Evolutionary conservation across 2,329 filamentous ascomycete genomes (phyloP).

Genomic region (Fusarium aywerte): DNA sequence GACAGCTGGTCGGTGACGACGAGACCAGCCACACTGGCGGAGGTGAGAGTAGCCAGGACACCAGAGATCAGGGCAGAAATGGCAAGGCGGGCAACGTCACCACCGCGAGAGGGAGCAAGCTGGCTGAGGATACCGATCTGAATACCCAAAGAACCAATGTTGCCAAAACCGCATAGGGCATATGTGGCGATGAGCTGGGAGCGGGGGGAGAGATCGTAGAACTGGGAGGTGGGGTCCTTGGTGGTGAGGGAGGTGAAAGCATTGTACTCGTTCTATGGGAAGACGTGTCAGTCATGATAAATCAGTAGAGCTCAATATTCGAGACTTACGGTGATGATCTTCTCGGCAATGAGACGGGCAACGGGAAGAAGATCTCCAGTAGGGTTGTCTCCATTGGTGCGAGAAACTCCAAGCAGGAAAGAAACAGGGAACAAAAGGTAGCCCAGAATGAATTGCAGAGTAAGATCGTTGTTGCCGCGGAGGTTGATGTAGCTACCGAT

Average conservation of each 20-base stretch:
- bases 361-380: constrained; percentile 74
- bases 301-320: accelerated
- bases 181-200: constrained; percentile 87
- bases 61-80: constrained; percentile 82
- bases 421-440: constrained; percentile 83
- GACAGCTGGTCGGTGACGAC: constrained; percentile 67
- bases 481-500: constrained; percentile 84
- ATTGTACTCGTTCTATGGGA: constrained; percentile 76
- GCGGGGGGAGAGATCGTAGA: constrained; percentile 71
- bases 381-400: constrained; percentile 47
- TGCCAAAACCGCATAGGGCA: constrained; percentile 84
- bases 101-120: constrained; percentile 77
- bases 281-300: constrained; percentile 20
- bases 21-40: constrained; percentile 81
- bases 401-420: constrained; percentile 82
- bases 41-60: constrained; percentile 81
- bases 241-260: constrained; percentile 69
- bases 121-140: constrained; percentile 90
- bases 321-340: constrained; percentile 75
- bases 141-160: constrained; percentile 87
- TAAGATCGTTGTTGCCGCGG: constrained; percentile 68
- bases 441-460: constrained; percentile 78
- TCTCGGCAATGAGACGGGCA: constrained; percentile 81
- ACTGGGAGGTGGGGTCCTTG: constrained; percentile 67
- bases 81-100: constrained; percentile 80